Evolutionary conservation across 495 filamentous ascomycete species (phyloP), one percentile per base, ranked within the genome.

Genomic region (Penicillium malachiteum): DNA sequence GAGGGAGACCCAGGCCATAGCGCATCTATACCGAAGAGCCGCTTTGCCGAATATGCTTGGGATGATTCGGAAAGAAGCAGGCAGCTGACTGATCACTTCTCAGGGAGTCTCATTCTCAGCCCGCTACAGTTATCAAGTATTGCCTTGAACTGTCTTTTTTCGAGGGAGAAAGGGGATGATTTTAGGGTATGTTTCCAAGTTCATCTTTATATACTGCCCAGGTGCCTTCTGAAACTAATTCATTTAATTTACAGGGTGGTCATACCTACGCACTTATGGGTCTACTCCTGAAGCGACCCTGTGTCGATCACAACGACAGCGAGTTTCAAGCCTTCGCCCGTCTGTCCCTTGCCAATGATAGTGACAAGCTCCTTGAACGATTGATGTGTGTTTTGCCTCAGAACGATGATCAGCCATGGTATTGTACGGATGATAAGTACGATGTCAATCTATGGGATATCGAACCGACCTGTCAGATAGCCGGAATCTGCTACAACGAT

Each of bases 291-390:
- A 12, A 32, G 18, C 17, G 44, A 32, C 44, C 44, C 21, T 26
- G 30, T 11, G 26, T 47, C 12, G 26, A 47, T 10, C 9, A 32
- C 5, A 14, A 32, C 11, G 44, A 47, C 14, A 11, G 16, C 6
- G 44, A 32, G 14, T 47, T 47, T 10, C 18, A 47, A 21, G 44
- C 44, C 6, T 47, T 47, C 26, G 17, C 18, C 30, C 44, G 44
- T 11, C 17, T 47, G 7, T 47, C 44, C 17, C 44, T 47, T 30
- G 44, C 44, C 44, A 47, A 47, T 32, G 44, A 47, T 10, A 47
- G 44, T 18, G 44, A 47, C 17, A 12, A 14, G 9, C 17, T 47
- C 1, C 17, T 47, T 47, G 44, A 47, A 14, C 11, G 44, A 1
- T 32, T 47, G 44, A 47, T 47, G 7, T 47, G 44, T 18, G 6